Base-by-base conservation (phyloP, 2,329 filamentous ascomycete species). In the Pseudogymnoascus sp. region DNA sequence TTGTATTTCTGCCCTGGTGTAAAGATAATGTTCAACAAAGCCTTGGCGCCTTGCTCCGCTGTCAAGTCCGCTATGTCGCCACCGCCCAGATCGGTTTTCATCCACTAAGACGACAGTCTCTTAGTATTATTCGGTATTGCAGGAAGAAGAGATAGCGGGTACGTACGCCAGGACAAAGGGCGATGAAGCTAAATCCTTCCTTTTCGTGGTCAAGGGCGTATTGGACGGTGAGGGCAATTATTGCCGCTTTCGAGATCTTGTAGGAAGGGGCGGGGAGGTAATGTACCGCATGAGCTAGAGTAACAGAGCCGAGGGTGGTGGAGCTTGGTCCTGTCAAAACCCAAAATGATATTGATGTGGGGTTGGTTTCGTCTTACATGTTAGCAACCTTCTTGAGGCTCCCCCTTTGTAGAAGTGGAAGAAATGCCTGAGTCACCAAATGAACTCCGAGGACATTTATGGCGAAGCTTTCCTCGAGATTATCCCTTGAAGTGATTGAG, bases 191-290 rank as follows among this genome's bases (percentile, higher is more conserved):
- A 64, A 80, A 80, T 1, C 77, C 78, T 26, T 77, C 72, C 5
- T 74, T 65, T 1, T 65, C 72, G 44, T 75, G 74, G 0, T 72
- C 68, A 5, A 72, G 60, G 0, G 77, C 74, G 59, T 77, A 80
- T 64, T 79, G 78, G 0, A 76, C 72, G 1, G 78, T 82, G 37
- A 82, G 67, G 71, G 77, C 77, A 64, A 80, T 80, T 64, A 81
- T 63, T 0, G 79, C 79, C 0, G 80, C 75, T 65, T 82, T 82
- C 15, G 77, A 75, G 66, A 81, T 74, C 64, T 79, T 75, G 72
- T 78, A 78, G 0, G 75, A 73, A 0, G 76, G 76, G 0, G 65
- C 46, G 0, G 73, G 72, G 13, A 69, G 26, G n/a, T 53, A 53
- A 6, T 53, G 46, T 7, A 26, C 46, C 3, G 46, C 64, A 0